phyloP scores from a whole-genome alignment of 2,329 filamentous ascomycete genomes.

The Diaporthe helianthi region DNA sequence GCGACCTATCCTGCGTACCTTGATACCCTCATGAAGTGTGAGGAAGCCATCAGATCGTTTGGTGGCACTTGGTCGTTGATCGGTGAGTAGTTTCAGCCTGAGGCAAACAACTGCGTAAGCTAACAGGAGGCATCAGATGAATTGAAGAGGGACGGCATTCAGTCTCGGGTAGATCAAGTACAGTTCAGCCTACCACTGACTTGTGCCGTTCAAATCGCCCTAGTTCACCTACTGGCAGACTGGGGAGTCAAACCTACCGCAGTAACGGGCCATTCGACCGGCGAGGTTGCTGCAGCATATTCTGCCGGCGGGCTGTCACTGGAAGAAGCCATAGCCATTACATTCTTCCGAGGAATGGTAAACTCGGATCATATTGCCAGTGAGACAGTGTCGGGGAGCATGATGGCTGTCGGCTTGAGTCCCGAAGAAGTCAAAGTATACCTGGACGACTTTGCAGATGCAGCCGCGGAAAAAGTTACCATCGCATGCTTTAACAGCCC shows the following conservation, averaged over 20 bases:
- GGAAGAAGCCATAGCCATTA: constrained; percentile 32
- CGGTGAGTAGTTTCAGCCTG: background rate
- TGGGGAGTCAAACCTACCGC: constrained; percentile 33
- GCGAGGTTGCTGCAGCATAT: constrained; percentile 39
- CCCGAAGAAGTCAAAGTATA: background rate
- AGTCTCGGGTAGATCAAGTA: constrained; percentile 37
- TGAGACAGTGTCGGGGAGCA: background rate
- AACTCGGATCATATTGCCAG: background rate
- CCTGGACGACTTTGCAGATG: background rate
- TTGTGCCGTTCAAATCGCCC: constrained; percentile 46
- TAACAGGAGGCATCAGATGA: background rate
- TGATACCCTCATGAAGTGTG: constrained; percentile 35
- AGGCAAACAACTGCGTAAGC: rapidly evolving
- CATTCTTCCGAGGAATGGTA: constrained; percentile 32
- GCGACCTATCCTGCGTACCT: constrained; percentile 36
- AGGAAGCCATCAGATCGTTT: constrained; percentile 32
- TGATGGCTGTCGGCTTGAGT: constrained; percentile 3
- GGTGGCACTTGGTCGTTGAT: constrained; percentile 40
- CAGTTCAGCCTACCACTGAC: constrained; percentile 40
- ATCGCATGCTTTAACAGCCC: constrained; percentile 35
- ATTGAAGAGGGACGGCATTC: background rate
- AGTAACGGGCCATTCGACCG: constrained; percentile 38
- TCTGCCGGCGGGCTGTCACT: constrained; percentile 34
- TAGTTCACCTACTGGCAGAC: constrained; percentile 41
- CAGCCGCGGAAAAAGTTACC: background rate